Base-by-base conservation (phyloP, 2,329 filamentous ascomycete species). In the Microcyclospora pomicola region DNA sequence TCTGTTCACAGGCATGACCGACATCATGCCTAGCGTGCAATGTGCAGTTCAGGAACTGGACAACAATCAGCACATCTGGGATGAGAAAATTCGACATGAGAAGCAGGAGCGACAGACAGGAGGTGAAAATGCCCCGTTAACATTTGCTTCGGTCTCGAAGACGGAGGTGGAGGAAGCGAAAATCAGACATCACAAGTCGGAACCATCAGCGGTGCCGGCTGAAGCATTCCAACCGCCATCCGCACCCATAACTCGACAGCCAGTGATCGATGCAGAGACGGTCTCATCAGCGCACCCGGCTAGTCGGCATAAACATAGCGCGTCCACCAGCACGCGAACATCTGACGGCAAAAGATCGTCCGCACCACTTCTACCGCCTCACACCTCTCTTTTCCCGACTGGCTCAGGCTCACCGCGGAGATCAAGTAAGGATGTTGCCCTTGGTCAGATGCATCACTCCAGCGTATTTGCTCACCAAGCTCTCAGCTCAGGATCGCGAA, bases 31-130 rank as follows among this genome's bases (percentile, higher is more conserved):
- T 2, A 75, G 73, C 15, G 83, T 96, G 76, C 67, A 70, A 36
- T 95, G 92, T 59, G 83, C 80, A 10, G 79, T 92, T 10, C 74
- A 82, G 16, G 85, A 94, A 59, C 77, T 96, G 15, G 69, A 82
- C 36, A 65, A 65, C 41, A 96, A 96, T 59, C 82, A 80, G 58
- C 61, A 63, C 2, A 68, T 79, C 5, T 96, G 92, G 71, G 73
- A 83, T 49, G 63, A 64, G 34, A 76, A 72, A 45, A 73, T 88
- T 31, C 67, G 72, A 29, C 67, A 77, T 35, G 79, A 81, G 48
- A 74, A 77, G 53, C 64, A 68, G 65, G 49, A 64, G 42, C 45
- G 61, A 48, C 44, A 54, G 31, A 43, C 47, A 5, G 39, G 38
- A 15, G 46, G 50, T n/a, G 42, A 46, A 14, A 43, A 41, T 12